A percentile compares a stretch with the other conserved stretches of the same genome.
These are phyloP conservation scores for Cryphonectria parasitica DNA, from an alignment of 2,329 filamentous ascomycete species.

Conservation along the genomic window DNA sequence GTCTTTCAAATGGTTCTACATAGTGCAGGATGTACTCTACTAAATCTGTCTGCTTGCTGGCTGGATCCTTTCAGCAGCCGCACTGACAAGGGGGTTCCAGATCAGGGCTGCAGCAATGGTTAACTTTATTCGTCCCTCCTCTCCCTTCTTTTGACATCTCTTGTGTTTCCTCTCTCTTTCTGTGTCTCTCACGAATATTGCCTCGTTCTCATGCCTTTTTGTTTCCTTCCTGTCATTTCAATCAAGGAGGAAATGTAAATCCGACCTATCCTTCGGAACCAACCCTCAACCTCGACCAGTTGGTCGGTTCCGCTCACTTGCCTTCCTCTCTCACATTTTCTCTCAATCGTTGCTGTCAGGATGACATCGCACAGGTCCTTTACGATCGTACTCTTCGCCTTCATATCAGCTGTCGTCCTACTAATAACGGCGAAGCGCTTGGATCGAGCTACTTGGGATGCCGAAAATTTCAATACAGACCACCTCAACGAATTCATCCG, in stretches of 20 bases:
- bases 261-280: neutral
- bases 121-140: neutral
- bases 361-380: slow-evolving; percentile 39
- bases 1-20: neutral
- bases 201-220: neutral
- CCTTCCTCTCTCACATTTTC: neutral
- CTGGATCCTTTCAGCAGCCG: neutral
- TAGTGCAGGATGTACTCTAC: neutral
- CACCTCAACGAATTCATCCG: slow-evolving; percentile 26
- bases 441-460: slow-evolving; percentile 37
- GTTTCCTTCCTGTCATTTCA: too few species aligned
- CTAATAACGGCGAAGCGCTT: slow-evolving; percentile 41
- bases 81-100: neutral
- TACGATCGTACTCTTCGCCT: slow-evolving; percentile 35
- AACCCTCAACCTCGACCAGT: slow-evolving; percentile 4
- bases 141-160: neutral
- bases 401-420: slow-evolving; percentile 38
- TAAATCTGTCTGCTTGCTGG: neutral
- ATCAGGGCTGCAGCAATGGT: neutral
- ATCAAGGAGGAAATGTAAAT: neutral
- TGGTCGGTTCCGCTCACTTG: neutral
- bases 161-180: neutral
- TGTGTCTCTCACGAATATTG: neutral
- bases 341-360: slow-evolving; percentile 27
- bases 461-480: slow-evolving; percentile 35